These are phyloP conservation scores for Kalaharituber pfeilii DNA, from an alignment of 2,329 filamentous ascomycete species.

Conservation along the genomic window DNA sequence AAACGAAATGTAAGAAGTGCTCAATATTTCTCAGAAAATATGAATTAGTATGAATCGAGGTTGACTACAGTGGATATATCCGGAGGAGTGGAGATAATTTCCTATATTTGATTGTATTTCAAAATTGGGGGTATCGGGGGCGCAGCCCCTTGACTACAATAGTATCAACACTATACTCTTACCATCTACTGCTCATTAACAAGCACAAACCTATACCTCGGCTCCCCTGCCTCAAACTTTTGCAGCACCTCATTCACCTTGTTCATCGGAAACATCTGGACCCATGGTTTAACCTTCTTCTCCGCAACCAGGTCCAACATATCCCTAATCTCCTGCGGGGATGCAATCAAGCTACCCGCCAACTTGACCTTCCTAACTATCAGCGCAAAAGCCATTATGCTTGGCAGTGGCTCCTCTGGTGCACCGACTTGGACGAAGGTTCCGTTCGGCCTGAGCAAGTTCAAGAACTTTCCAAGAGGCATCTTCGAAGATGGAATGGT, in stretches of 20 bases:
- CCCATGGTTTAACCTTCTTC: slow-evolving; percentile 41
- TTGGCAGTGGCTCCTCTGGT: slow-evolving; percentile 41
- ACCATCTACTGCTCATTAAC: slow-evolving; percentile 29
- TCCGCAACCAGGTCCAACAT: slow-evolving; percentile 45
- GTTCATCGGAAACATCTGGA: slow-evolving; percentile 43
- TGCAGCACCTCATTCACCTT: slow-evolving; percentile 27
- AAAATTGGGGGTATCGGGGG: too few species aligned
- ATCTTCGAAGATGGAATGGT: slow-evolving; percentile 42
- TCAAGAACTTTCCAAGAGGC: slow-evolving; percentile 45
- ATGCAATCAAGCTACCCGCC: slow-evolving; percentile 34
- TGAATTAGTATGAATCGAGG: too few species aligned
- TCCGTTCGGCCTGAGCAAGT: slow-evolving; percentile 41
- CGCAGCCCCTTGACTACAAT: too few species aligned
- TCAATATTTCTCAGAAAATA: too few species aligned
- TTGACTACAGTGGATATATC: too few species aligned
- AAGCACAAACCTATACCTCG: slow-evolving; percentile 35
- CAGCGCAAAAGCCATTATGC: slow-evolving; percentile 40
- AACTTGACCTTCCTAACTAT: slow-evolving; percentile 40
- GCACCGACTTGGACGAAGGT: slow-evolving; percentile 49
- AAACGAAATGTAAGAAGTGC: too few species aligned
- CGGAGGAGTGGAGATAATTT: too few species aligned
- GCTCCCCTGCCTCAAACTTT: slow-evolving; percentile 16
- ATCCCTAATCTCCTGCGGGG: slow-evolving; percentile 41
- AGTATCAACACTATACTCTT: too few species aligned
- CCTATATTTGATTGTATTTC: too few species aligned